A percentile compares a stretch with the other conserved stretches of the same genome.
These are phyloP conservation scores for Cladorrhinum sp. DNA, from an alignment of 2,329 filamentous ascomycete species.

Conservation along the genomic window DNA sequence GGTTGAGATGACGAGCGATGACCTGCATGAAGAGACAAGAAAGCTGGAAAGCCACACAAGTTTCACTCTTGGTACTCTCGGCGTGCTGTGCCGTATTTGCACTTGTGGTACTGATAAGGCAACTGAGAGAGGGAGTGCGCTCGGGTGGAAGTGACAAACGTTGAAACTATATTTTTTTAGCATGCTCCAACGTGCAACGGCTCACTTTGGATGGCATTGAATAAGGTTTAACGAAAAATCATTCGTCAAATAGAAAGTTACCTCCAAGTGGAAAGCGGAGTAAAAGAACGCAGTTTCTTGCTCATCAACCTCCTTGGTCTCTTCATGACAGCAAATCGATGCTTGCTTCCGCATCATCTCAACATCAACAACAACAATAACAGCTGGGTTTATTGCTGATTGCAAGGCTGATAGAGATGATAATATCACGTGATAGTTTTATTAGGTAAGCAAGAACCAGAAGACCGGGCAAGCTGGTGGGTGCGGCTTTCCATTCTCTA, in stretches of 20 bases:
- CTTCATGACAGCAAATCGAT: not conserved
- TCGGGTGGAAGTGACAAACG: not conserved
- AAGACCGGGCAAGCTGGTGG: not conserved
- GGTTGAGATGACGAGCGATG: not conserved
- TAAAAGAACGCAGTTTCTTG: not conserved
- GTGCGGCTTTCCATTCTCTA: conserved; percentile 10
- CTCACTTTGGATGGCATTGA: not conserved
- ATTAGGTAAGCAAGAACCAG: not conserved
- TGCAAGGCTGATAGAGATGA: not conserved
- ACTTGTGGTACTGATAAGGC: not conserved
- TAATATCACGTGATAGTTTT: not conserved
- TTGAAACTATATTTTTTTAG: not conserved
- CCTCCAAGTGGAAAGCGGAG: too few species aligned
- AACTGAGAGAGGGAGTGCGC: not conserved
- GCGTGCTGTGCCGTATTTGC: not conserved
- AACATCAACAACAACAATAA: not conserved
- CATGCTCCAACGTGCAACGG: not conserved
- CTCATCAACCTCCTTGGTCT: not conserved
- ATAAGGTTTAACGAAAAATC: not conserved
- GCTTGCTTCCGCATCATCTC: too few species aligned
- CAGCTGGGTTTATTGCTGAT: too few species aligned
- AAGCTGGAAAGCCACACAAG: not conserved
- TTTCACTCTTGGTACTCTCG: not conserved
- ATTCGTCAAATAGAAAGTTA: not conserved
- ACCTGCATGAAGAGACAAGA: not conserved